These are phyloP conservation scores for Raddia guianensis DNA, from an alignment of 176 grass and related monocot species.

Conservation along the genomic window DNA sequence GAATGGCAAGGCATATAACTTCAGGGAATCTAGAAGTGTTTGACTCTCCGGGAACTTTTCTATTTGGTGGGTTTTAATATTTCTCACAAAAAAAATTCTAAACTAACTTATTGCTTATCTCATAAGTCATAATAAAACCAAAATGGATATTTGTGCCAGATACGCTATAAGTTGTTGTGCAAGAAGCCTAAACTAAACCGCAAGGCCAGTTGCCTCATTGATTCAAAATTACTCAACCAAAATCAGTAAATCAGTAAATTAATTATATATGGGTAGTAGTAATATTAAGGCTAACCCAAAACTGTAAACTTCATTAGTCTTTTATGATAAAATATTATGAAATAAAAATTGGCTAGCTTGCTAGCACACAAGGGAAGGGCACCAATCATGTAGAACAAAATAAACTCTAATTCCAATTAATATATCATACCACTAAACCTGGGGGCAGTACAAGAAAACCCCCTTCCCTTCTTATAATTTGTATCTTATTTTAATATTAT, in stretches of 20 bases:
- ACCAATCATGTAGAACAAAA: background rate
- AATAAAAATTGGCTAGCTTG: background rate
- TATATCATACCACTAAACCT: background rate
- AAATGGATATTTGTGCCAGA: background rate
- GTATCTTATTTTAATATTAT: background rate
- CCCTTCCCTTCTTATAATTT: conserved; percentile 1
- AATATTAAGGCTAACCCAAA: background rate
- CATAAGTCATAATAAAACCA: background rate
- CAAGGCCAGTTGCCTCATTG: background rate
- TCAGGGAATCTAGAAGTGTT: no score
- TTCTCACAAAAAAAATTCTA: background rate
- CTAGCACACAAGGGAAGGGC: background rate
- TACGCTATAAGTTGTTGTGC: background rate
- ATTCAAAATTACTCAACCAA: background rate
- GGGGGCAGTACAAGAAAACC: background rate
- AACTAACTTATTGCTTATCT: background rate
- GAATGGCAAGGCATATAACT: no score
- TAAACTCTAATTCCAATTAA: background rate
- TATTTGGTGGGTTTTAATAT: background rate
- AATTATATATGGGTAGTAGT: background rate
- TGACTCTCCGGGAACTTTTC: no score
- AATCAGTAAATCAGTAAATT: background rate
- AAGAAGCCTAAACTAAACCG: conserved; percentile 25
- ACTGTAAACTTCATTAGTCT: background rate
- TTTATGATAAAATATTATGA: background rate